Conservation (phyloP, 495 filamentous ascomycete genomes). For the Penicillium steckii region DNA sequence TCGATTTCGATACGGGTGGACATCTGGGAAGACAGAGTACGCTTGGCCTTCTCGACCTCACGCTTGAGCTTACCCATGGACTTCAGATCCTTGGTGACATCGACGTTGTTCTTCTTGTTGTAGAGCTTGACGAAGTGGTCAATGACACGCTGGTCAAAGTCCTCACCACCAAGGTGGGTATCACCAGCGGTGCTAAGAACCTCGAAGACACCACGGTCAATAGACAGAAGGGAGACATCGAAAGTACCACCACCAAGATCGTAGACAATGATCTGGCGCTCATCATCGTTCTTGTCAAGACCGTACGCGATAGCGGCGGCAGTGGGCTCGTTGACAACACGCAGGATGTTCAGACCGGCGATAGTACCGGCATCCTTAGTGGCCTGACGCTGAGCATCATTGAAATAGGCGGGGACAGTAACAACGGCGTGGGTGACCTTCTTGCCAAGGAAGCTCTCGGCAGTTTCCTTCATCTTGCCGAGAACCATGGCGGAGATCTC, state of each 20-base stretch:
- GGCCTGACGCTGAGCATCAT: slow-evolving; percentile 95
- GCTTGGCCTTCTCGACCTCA: slow-evolving; percentile 99
- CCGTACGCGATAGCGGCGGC: slow-evolving; percentile 96
- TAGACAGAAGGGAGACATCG: slow-evolving; percentile 97
- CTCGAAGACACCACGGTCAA: slow-evolving; percentile 97
- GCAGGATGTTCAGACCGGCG: slow-evolving; percentile 89
- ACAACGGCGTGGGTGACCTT: slow-evolving; percentile 93
- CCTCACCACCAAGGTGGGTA: slow-evolving; percentile 98
- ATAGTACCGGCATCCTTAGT: slow-evolving; percentile 98
- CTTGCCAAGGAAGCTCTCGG: slow-evolving; percentile 85
- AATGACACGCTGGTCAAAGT: slow-evolving; percentile 98
- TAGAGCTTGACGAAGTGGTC: slow-evolving; percentile 96
- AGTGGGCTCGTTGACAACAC: slow-evolving; percentile 96
- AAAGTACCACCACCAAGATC: slow-evolving; percentile 99
- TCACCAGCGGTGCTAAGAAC: slow-evolving; percentile 98
- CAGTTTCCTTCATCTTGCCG: slow-evolving; percentile 93
- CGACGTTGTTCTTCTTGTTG: slow-evolving; percentile 96
- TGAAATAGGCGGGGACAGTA: slow-evolving; percentile 97
- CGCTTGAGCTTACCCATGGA: slow-evolving; percentile 99
- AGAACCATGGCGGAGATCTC: slow-evolving; percentile 82
- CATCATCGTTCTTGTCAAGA: slow-evolving; percentile 80
- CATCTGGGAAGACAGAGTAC: slow-evolving; percentile 97
- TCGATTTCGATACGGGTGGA: slow-evolving; percentile 98
- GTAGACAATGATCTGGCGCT: slow-evolving; percentile 92
- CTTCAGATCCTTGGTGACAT: slow-evolving; percentile 94